Base-by-base conservation (phyloP, 2,329 filamentous ascomycete genomes). In the Monosporascus sp. region DNA sequence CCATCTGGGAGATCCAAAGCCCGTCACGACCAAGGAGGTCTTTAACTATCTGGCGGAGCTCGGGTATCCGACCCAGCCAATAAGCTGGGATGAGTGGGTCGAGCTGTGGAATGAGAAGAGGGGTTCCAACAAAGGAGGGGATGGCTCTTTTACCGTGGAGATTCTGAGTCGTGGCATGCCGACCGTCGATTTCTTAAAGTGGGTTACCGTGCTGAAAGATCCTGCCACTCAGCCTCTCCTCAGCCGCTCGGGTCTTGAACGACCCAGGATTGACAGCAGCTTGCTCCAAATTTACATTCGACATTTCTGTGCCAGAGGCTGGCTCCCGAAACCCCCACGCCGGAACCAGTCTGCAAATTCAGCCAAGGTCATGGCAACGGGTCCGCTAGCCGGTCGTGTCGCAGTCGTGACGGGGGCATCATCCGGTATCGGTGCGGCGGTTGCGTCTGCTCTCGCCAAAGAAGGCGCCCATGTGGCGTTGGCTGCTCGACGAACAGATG, bases 131-230 rank as follows among this genome's bases (percentile, higher is more conserved):
- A 86, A 84, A 60, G 81, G 82, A 56, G 86, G 85, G 31, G 84
- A 89, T 49, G 87, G 86, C 41, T 82, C 84, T 1, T 91, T 91
- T 63, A 91, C 89, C 0, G 82, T 89, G 37, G 88, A 91, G 59
- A 89, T 92, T 59, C 83, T 93, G 11, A 85, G 87, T 48, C 86
- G 87, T 58, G 88, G 89, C 55, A 91, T 92, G 88, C 89, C 89
- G 1, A 86, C 80, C 7, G 81, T 87, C 1, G 86, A 89, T 16
- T 88, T 88, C 62, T 70, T 92, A 49, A 78, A 80, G 55, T 83
- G 82, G 46, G 86, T 90, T 37, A 88, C 87, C 0, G 84, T 91
- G 1, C 81, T 93, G 41, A 84, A 89, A 66, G 88, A 91, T 62
- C 78, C 80, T 11, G 78, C 79, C 50, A 92, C 89, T 0, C 76